Percentiles rank a stretch among this genome's conserved stretches.
phyloP scores from a whole-genome alignment of 2,329 filamentous ascomycete genomes.

The Hawksworthiomyces lignivorus region DNA sequence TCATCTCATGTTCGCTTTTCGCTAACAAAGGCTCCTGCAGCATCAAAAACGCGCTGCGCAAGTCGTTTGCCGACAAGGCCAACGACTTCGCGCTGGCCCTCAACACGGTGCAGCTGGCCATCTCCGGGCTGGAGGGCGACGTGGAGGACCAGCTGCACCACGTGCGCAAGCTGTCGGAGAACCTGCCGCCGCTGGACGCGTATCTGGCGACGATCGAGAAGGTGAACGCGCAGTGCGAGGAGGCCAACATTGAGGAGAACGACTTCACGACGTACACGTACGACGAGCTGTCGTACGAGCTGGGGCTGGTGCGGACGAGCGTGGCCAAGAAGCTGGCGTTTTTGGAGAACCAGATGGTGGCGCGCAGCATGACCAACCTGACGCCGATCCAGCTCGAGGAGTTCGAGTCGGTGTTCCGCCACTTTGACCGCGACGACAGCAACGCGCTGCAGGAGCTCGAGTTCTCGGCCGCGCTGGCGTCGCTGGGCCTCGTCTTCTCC shows the following conservation, averaged over 20 bases:
- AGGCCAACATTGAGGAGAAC: slow-evolving; percentile 98
- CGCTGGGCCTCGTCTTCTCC: slow-evolving; percentile 88
- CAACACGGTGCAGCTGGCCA: slow-evolving; percentile 88
- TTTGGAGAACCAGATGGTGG: slow-evolving; percentile 97
- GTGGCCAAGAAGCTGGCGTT: slow-evolving; percentile 96
- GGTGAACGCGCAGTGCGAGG: slow-evolving; percentile 80
- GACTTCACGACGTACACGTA: slow-evolving; percentile 99
- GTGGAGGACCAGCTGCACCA: slow-evolving; percentile 90
- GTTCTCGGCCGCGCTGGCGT: slow-evolving; percentile 93
- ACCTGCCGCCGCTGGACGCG: slow-evolving; percentile 78
- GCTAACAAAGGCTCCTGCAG: slow-evolving; percentile 29
- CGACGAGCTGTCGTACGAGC: slow-evolving; percentile 90
- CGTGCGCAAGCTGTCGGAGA: slow-evolving; percentile 76
- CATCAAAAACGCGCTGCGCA: slow-evolving; percentile 91
- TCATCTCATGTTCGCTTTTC: neutral
- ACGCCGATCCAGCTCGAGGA: slow-evolving; percentile 97
- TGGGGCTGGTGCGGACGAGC: slow-evolving; percentile 81
- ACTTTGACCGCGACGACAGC: slow-evolving; percentile 89
- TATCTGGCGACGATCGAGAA: slow-evolving; percentile 83
- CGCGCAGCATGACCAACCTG: slow-evolving; percentile 95
- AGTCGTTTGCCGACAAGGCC: slow-evolving; percentile 92
- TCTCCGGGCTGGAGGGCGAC: slow-evolving; percentile 94
- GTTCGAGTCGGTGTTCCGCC: slow-evolving; percentile 95
- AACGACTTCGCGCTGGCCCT: slow-evolving; percentile 95
- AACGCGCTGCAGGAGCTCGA: slow-evolving; percentile 90